A percentile compares a stretch with the other conserved stretches of the same genome.
phyloP scores from a whole-genome alignment of 345 rosid genomes.

The Eucalyptus caleyi region DNA sequence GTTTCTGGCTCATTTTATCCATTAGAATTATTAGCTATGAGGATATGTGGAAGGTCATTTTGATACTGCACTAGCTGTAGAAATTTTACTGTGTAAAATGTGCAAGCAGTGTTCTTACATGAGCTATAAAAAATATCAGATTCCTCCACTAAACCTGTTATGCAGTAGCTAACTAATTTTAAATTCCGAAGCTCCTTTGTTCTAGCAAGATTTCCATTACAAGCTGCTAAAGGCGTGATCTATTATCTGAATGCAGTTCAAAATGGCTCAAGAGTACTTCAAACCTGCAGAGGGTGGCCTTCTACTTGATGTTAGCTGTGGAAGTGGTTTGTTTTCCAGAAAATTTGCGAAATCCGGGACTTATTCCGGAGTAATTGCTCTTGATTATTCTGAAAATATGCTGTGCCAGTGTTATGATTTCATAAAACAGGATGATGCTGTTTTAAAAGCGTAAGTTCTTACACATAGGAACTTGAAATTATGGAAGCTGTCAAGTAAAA shows the following conservation, averaged over 20 bases:
- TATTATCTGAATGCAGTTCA: slow-evolving; percentile 43
- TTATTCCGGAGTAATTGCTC: slow-evolving; percentile 80
- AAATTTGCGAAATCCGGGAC: slow-evolving; percentile 66
- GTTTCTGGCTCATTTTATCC: not conserved
- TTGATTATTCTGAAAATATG: slow-evolving; percentile 95
- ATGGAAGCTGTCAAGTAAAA: not conserved
- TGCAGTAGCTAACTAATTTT: not conserved
- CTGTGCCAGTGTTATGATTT: slow-evolving; percentile 83
- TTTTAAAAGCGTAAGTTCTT: slow-evolving; percentile 21
- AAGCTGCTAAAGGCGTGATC: not conserved
- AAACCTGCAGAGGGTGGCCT: slow-evolving; percentile 67
- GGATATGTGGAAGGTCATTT: not conserved
- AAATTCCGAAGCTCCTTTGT: not conserved
- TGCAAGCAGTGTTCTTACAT: not conserved
- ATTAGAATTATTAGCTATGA: not conserved
- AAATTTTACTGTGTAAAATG: not conserved
- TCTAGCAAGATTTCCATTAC: not conserved
- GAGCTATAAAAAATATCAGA: not conserved
- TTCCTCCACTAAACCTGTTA: not conserved
- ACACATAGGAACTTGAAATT: not conserved
- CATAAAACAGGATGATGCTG: slow-evolving; percentile 43
- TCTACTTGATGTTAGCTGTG: slow-evolving; percentile 89
- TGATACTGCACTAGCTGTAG: not conserved
- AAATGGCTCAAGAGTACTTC: slow-evolving; percentile 86
- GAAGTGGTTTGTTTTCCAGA: slow-evolving; percentile 89